These are phyloP conservation scores for Irpex rosettiformis DNA, from an alignment of 1,284 basidiomycete genomes.

Conservation along the genomic window DNA sequence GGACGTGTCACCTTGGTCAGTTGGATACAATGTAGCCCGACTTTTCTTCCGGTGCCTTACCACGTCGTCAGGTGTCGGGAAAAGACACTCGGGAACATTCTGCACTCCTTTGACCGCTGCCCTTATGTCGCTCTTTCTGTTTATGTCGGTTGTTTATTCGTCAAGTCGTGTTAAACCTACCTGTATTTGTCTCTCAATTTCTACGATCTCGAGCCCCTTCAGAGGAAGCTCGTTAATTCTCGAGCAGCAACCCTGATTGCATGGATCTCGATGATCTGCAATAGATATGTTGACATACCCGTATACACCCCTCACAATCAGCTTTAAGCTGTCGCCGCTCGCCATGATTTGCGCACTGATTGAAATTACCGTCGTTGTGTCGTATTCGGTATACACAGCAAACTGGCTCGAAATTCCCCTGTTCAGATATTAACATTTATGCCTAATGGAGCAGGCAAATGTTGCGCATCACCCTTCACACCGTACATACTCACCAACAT, in stretches of 20 bases:
- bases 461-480: not conserved
- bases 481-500: not conserved
- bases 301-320: too few relatives aligned
- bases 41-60: not conserved
- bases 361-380: too few relatives aligned
- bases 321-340: too few relatives aligned
- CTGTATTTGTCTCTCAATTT: not conserved
- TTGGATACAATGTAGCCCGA: not conserved
- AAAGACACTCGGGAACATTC: not conserved
- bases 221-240: too few relatives aligned
- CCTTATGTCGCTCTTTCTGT: conserved; percentile 9
- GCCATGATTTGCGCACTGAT: too few relatives aligned
- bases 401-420: not conserved
- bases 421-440: not conserved
- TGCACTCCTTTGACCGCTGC: not conserved
- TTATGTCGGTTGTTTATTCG: conserved; percentile 7
- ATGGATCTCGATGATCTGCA: too few relatives aligned
- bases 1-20: not conserved
- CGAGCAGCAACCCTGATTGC: too few relatives aligned
- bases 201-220: not conserved
- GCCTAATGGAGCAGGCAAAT: not conserved
- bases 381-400: too few relatives aligned
- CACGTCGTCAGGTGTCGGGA: not conserved
- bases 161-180: conserved; percentile 2
- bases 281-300: too few relatives aligned